Evolutionary conservation across 306 rosid species (phyloP).

Genomic region (Pyrus betulifolia): DNA sequence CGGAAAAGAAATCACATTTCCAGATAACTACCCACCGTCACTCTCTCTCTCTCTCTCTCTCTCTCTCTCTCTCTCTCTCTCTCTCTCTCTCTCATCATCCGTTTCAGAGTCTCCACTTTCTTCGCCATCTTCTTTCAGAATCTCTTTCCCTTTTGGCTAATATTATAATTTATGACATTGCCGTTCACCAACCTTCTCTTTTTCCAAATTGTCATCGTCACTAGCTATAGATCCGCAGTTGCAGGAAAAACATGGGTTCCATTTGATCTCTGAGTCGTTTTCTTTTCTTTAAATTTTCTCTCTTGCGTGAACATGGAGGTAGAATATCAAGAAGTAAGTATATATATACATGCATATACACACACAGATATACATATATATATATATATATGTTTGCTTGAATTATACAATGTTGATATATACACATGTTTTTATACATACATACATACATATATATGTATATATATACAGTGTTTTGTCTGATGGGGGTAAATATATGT

Average conservation of each 20-base stretch:
- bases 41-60: neutral
- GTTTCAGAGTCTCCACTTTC: neutral
- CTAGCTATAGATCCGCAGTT: neutral
- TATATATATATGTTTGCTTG: neutral
- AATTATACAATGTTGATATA: neutral
- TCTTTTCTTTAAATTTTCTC: neutral
- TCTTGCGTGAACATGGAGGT: slow-evolving; percentile 33
- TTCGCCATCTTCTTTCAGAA: neutral
- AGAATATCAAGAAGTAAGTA: slow-evolving; percentile 49
- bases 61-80: neutral
- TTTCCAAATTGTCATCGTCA: neutral
- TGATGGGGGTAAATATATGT: neutral
- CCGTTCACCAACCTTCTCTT: neutral
- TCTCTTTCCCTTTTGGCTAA: neutral
- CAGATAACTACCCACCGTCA: neutral
- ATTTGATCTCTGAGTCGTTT: neutral
- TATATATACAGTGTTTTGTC: neutral
- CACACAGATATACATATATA: neutral
- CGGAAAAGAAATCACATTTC: neutral
- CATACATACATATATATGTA: neutral
- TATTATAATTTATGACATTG: neutral
- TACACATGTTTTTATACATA: neutral
- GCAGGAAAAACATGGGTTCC: neutral
- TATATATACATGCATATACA: neutral
- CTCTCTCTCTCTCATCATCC: neutral